A percentile compares a stretch with the other conserved stretches of the same genome.
These are phyloP conservation scores for Podaxis sp. DNA, from an alignment of 768 basidiomycete genomes.

Conservation along the genomic window DNA sequence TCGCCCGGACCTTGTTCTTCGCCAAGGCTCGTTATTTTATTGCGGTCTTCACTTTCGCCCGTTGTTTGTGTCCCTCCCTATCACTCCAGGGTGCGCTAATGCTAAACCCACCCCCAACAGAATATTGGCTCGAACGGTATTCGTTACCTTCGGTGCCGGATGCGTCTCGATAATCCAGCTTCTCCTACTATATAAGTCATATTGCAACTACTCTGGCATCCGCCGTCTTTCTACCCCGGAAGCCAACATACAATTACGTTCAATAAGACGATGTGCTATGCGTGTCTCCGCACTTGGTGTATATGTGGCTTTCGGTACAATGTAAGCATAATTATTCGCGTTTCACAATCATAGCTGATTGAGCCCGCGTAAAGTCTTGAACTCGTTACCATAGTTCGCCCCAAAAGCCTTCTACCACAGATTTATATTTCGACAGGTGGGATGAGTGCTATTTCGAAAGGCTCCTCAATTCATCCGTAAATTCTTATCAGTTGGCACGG, in stretches of 20 bases:
- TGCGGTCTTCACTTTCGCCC: constrained; percentile 26
- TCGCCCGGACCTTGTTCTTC: constrained; percentile 28
- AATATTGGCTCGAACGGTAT: constrained; percentile 23
- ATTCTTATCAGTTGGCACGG: constrained; percentile 29
- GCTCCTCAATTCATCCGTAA: not conserved
- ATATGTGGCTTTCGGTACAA: constrained; percentile 32
- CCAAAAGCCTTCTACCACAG: constrained; percentile 26
- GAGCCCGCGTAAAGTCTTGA: constrained; percentile 23
- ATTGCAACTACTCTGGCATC: constrained; percentile 29
- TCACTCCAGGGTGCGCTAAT: not conserved
- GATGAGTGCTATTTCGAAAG: not conserved
- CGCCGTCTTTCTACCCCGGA: constrained; percentile 10
- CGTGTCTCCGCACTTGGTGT: constrained; percentile 34
- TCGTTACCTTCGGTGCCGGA: constrained; percentile 23
- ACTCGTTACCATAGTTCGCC: constrained; percentile 24
- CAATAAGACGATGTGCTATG: constrained; percentile 26
- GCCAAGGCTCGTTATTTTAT: constrained; percentile 27
- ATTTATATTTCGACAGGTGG: constrained; percentile 35
- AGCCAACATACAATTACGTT: constrained; percentile 24
- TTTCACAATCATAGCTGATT: not conserved
- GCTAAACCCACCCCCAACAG: constrained; percentile 8
- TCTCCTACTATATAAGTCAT: constrained; percentile 8
- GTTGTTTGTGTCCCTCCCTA: constrained; percentile 21
- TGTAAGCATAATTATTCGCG: constrained; percentile 21
- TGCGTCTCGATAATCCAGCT: not conserved